Conservation (phyloP, 345 rosid genomes). For the Hevea brasiliensis region DNA sequence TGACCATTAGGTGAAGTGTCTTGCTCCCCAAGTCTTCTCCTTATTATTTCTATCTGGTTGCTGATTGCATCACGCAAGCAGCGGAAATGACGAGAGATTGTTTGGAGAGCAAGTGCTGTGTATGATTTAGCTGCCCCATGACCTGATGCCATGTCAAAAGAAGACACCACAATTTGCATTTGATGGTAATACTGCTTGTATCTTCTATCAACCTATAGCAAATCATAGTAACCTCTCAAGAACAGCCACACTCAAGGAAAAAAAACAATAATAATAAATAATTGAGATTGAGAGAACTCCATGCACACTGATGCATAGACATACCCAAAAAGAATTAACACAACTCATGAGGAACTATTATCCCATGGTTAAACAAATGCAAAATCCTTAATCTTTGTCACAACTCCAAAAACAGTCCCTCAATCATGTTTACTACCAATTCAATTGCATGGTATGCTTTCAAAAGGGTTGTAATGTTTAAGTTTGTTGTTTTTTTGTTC, state of each 20-base stretch:
- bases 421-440: background rate
- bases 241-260: background rate
- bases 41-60: constrained; percentile 49
- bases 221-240: background rate
- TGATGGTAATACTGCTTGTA: constrained; percentile 74
- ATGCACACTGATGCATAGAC: background rate
- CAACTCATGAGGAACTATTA: background rate
- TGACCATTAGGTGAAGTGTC: constrained; percentile 49
- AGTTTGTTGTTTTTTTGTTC: background rate
- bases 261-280: background rate
- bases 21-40: constrained; percentile 72
- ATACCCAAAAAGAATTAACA: background rate
- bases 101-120: constrained; percentile 78
- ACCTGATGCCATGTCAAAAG: constrained; percentile 76
- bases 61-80: constrained; percentile 69
- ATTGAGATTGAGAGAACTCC: background rate
- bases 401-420: background rate
- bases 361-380: background rate
- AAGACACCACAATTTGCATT: constrained; percentile 69
- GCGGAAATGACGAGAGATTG: constrained; percentile 80
- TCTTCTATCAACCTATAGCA: constrained; percentile 65
- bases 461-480: background rate
- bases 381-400: background rate
- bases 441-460: too few relatives aligned
- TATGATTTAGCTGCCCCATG: constrained; percentile 81